A percentile compares a stretch with the other conserved stretches of the same genome.
Conservation (phyloP, 2,329 filamentous ascomycete species). For the Scedosporium dehoogii region DNA sequence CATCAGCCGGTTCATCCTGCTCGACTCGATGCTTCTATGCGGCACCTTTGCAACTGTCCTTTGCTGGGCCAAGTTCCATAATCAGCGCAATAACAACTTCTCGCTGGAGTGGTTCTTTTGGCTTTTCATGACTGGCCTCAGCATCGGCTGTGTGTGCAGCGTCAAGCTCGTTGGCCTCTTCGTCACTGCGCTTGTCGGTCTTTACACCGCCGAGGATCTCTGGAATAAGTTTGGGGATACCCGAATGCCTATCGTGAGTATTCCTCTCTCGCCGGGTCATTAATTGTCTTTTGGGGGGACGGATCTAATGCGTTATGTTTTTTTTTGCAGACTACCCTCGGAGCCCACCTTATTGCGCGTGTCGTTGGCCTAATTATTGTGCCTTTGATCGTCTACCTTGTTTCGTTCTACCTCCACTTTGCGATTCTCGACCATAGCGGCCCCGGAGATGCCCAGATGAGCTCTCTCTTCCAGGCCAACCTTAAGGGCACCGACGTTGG, state of each 20-base stretch:
- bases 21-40: conserved; percentile 97
- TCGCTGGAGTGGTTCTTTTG: conserved; percentile 88
- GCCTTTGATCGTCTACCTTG: conserved; percentile 83
- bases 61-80: conserved; percentile 96
- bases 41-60: conserved; percentile 97
- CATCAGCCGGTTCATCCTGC: conserved; percentile 93
- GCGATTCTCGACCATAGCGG: conserved; percentile 86
- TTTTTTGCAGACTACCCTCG: conserved; percentile 44
- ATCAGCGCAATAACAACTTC: conserved; percentile 76
- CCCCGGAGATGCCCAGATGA: conserved; percentile 99
- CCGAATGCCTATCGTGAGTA: conserved; percentile 72
- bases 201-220: conserved; percentile 93
- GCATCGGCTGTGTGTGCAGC: conserved; percentile 95
- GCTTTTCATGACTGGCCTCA: conserved; percentile 87
- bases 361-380: conserved; percentile 81
- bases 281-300: background rate
- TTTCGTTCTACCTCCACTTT: conserved; percentile 94
- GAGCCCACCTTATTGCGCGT: conserved; percentile 68
- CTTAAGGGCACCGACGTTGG: conserved; percentile 88
- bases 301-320: conserved; percentile 5
- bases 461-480: conserved; percentile 97
- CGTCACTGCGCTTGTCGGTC: conserved; percentile 83
- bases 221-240: conserved; percentile 97
- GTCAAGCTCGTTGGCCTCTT: conserved; percentile 98
- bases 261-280: background rate